phyloP scores from a whole-genome alignment of 305 asterid species.

The Fraxinus angustifolia region DNA sequence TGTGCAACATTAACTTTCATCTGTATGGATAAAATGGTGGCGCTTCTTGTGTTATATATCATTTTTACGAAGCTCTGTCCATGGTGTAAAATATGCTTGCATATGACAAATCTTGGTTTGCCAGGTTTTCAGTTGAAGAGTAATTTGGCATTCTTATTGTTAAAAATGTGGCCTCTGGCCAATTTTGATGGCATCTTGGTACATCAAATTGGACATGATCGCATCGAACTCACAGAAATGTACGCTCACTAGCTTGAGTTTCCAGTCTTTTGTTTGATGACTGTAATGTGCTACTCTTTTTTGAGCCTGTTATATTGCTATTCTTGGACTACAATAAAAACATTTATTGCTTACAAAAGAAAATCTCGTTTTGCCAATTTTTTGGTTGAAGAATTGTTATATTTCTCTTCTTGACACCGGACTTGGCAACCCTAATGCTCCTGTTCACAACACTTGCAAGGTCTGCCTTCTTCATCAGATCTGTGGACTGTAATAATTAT shows the following conservation, averaged over 20 bases:
- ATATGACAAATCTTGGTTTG: not conserved
- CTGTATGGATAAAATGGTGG: not conserved
- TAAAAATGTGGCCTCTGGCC: not conserved
- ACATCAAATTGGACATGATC: not conserved
- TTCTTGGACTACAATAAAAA: not conserved
- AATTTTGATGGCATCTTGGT: not conserved
- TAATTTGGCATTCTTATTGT: not conserved
- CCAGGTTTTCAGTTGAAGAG: not conserved
- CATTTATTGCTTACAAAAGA: not conserved
- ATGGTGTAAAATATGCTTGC: not conserved
- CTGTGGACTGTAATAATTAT: constrained; percentile 26
- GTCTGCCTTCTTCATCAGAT: constrained; percentile 45
- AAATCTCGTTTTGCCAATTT: not conserved
- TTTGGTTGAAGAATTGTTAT: not conserved
- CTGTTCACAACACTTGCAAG: not conserved
- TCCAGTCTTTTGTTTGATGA: not conserved
- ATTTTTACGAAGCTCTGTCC: not conserved
- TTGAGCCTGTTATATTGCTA: not conserved
- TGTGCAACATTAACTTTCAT: not conserved
- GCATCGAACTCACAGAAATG: not conserved
- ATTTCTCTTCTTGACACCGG: not conserved
- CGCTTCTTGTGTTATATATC: not conserved
- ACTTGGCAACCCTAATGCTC: not conserved
- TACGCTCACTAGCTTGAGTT: not conserved
- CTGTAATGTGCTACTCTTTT: not conserved